Evolutionary conservation across 768 basidiomycete species (phyloP).

Genomic region (Suillus lakei): DNA sequence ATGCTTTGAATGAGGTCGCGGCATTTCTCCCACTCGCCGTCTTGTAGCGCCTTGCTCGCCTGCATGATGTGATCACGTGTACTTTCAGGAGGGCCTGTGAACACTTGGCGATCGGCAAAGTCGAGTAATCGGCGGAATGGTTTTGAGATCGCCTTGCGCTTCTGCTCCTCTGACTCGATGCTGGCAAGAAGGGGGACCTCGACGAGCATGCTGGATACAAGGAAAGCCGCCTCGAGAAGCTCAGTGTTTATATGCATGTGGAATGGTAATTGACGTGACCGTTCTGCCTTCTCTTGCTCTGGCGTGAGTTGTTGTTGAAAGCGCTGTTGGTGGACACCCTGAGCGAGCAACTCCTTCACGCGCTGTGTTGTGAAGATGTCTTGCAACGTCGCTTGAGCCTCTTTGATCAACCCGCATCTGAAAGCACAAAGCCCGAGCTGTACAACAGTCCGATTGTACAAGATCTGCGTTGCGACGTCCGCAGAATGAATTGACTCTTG

Average conservation of each 20-base stretch:
- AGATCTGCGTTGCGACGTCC: constrained; percentile 95
- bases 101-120: constrained; percentile 96
- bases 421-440: constrained; percentile 98
- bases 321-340: constrained; percentile 92
- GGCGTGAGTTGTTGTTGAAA: constrained; percentile 81
- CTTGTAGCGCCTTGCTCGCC: constrained; percentile 94
- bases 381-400: constrained; percentile 89
- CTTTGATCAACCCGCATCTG: constrained; percentile 91
- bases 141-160: constrained; percentile 93
- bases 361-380: constrained; percentile 97
- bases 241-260: constrained; percentile 99
- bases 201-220: constrained; percentile 98
- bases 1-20: constrained; percentile 92
- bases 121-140: constrained; percentile 95
- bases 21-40: constrained; percentile 97
- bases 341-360: constrained; percentile 96
- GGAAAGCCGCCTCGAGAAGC: constrained; percentile 94
- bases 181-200: constrained; percentile 96
- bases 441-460: constrained; percentile 97
- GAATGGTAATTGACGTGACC: constrained; percentile 95
- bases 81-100: constrained; percentile 98
- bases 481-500: constrained; percentile 97
- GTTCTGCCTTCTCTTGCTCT: constrained; percentile 97
- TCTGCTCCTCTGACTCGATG: constrained; percentile 92
- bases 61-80: constrained; percentile 99